Evolutionary conservation across 441 rosid genomes (phyloP).

Genomic region (Metrosideros polymorpha): DNA sequence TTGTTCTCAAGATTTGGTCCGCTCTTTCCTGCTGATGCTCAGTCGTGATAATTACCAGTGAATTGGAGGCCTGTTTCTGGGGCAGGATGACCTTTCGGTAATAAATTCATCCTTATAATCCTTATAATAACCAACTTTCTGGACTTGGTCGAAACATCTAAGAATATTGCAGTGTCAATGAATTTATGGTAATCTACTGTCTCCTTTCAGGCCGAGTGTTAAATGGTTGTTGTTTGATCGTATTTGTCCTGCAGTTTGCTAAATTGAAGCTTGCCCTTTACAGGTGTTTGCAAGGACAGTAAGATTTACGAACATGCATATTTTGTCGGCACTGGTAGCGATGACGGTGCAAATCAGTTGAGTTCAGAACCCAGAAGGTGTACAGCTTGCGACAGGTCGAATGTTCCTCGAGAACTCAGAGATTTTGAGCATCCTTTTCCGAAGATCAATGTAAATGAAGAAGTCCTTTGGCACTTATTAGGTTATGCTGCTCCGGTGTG

Average conservation of each 20-base stretch:
- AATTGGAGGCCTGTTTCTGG: background rate
- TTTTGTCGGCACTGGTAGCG: conserved; percentile 1
- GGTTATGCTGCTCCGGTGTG: conserved; percentile 41
- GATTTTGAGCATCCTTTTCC: conserved; percentile 29
- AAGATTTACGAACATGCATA: background rate
- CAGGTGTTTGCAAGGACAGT: background rate
- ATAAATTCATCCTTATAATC: background rate
- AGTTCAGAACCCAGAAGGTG: conserved; percentile 28
- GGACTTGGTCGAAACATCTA: background rate
- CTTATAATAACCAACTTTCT: background rate
- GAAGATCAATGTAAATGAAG: conserved; percentile 27
- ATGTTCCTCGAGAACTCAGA: conserved; percentile 16
- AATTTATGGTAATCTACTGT: background rate
- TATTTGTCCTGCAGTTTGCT: background rate
- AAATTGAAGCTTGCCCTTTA: background rate
- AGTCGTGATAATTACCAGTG: background rate
- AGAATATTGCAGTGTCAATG: background rate
- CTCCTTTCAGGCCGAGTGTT: background rate
- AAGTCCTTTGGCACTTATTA: conserved; percentile 33
- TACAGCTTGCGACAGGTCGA: conserved; percentile 18
- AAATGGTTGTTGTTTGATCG: background rate
- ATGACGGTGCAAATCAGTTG: conserved; percentile 16
- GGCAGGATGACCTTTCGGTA: background rate
- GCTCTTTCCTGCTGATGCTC: background rate
- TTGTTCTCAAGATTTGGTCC: background rate